These are phyloP conservation scores for Dryas drummondii DNA, from an alignment of 306 rosid genomes.

Conservation along the genomic window DNA sequence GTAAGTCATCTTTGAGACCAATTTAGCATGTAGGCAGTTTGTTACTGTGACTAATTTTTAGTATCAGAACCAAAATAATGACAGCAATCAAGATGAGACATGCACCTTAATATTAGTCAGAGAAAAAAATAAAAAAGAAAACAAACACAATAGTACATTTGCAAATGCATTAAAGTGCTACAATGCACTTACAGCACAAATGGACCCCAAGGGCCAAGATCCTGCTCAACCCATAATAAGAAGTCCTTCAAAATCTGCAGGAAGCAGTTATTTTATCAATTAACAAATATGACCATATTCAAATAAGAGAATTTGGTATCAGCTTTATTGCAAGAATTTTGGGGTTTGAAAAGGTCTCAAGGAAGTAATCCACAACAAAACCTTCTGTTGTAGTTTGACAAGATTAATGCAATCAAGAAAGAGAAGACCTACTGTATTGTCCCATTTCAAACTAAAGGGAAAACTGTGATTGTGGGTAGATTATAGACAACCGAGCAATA, in stretches of 20 bases:
- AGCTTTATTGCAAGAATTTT: not conserved
- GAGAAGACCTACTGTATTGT: not conserved
- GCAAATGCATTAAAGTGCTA: not conserved
- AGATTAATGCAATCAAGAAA: not conserved
- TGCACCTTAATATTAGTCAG: not conserved
- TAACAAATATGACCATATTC: not conserved
- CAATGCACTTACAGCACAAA: slow-evolving; percentile 68
- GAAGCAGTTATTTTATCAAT: slow-evolving; percentile 6
- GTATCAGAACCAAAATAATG: not conserved
- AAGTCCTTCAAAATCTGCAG: slow-evolving; percentile 72
- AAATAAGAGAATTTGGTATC: not conserved
- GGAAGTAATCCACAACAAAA: not conserved
- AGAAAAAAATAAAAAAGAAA: too few species aligned
- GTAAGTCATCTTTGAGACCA: not conserved
- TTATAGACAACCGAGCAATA: not conserved
- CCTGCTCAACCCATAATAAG: slow-evolving; percentile 79
- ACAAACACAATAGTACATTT: not conserved
- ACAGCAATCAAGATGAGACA: not conserved
- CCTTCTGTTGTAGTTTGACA: not conserved
- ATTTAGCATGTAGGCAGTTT: not conserved
- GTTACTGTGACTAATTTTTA: not conserved
- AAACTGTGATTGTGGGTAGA: not conserved
- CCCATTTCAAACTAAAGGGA: not conserved
- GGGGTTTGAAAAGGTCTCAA: not conserved
- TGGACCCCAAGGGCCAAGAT: slow-evolving; percentile 98